Evolutionary conservation across 2,329 filamentous ascomycete genomes (phyloP).

Genomic region (Shiraia bambusicola): DNA sequence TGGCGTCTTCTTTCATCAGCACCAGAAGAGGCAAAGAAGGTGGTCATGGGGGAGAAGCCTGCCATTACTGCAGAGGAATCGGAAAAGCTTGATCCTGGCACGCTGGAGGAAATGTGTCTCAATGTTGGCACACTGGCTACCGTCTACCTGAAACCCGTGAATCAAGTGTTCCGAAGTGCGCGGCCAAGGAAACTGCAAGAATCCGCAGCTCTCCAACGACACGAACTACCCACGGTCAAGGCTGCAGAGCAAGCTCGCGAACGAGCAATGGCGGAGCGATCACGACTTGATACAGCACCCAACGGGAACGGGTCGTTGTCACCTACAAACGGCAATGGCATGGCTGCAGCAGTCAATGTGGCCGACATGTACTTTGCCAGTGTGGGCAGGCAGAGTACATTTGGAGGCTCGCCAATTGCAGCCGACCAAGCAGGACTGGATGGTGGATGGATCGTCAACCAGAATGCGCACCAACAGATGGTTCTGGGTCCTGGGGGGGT

Average conservation of each 20-base stretch:
- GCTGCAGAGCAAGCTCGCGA: conserved; percentile 44
- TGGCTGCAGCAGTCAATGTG: conserved; percentile 74
- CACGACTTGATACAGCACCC: conserved; percentile 28
- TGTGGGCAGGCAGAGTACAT: conserved; percentile 40
- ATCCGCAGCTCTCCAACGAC: conserved; percentile 81
- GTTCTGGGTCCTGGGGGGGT: conserved; percentile 31
- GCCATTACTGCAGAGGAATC: conserved; percentile 88
- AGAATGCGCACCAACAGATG: conserved; percentile 36
- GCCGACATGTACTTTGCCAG: conserved; percentile 89
- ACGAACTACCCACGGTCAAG: conserved; percentile 61
- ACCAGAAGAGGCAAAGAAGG: conserved; percentile 77
- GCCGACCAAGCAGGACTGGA: conserved; percentile 30
- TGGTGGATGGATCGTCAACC: conserved; percentile 42
- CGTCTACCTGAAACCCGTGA: conserved; percentile 95
- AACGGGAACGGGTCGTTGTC: conserved; percentile 29
- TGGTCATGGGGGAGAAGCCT: conserved; percentile 98
- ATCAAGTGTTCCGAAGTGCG: conserved; percentile 91
- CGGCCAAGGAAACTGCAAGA: conserved; percentile 77
- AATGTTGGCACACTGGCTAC: conserved; percentile 95
- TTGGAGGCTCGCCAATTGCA: conserved; percentile 37
- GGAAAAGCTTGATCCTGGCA: conserved; percentile 86
- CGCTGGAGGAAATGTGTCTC: conserved; percentile 94
- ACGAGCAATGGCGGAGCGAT: conserved; percentile 35
- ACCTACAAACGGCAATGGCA: conserved; percentile 46
- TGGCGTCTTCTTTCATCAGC: conserved; percentile 95